Base-by-base conservation (phyloP, 78 protist genomes). In the Dictyostelium firmibasis region DNA sequence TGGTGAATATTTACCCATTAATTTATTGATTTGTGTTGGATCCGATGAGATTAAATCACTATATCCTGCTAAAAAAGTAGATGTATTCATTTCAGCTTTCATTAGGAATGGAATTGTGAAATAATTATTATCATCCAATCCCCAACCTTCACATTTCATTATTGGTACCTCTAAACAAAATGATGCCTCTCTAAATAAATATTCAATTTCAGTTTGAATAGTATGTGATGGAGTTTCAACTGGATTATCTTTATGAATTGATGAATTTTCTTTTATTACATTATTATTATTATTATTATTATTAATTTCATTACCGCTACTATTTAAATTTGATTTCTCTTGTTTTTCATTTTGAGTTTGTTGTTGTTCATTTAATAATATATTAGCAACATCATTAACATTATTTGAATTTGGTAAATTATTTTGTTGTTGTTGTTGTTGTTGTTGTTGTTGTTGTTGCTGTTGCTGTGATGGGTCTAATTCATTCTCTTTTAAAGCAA, bases 111-210 rank as follows among this genome's bases (percentile, higher is more conserved):
- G 94, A 47, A 89, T 89, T 13, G 94, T 81, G 14, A 41, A 75
- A 81, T 89, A 89, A 50, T 14, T 75, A 31, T 78, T 79, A 33
- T 89, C 94, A 72, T 72, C 79, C 2, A 10, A 18, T 81, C 94
- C 79, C 94, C 94, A 89, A 81, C 82, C 78, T 81, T 89, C 94
- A 81, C 94, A 89, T 69, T 89, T 89, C 83, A 89, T 43, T 11
- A 89, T 4, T 78, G 94, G 94, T 9, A 89, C 47, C 11, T 89
- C 83, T 29, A 89, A 27, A 29, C 77, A 47, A 47, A 81, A 89
- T 27, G 94, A 81, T 89, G 94, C 94, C n/a, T 89, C 94, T 38
- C 94, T 81, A 67, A 89, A 89, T 47, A 81, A 18, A 69, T 81
- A 89, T 70, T 89, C 88, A 23, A 81, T 62, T n/a, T 89, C 94